Evolutionary conservation across 495 filamentous ascomycete species (phyloP).

Genomic region (Penicillium canariense): DNA sequence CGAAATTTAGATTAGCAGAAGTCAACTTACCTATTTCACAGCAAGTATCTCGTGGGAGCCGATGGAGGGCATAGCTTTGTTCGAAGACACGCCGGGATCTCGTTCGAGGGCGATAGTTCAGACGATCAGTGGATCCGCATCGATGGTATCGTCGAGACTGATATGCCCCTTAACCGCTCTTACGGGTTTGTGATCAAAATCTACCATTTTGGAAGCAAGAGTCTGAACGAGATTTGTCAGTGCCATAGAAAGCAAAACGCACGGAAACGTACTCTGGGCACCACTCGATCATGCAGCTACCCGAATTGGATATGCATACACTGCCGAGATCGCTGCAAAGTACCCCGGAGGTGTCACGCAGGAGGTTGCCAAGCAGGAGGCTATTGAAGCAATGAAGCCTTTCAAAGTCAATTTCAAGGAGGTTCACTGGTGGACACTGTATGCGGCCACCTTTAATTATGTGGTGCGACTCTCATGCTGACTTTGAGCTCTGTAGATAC

Average conservation of each 20-base stretch:
- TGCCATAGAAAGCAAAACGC: no score
- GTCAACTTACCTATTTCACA: no score
- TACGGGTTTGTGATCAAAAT: no score
- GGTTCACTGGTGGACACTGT: slow-evolving; percentile 55
- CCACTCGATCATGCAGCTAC: slow-evolving; percentile 48
- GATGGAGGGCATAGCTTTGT: slow-evolving; percentile 49
- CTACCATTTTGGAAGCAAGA: no score
- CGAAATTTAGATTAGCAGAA: no score
- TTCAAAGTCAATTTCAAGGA: slow-evolving; percentile 43
- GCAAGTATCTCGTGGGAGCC: slow-evolving; percentile 47
- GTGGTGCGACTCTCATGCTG: no score
- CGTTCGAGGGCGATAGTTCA: slow-evolving; percentile 43
- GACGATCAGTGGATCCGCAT: slow-evolving; percentile 50
- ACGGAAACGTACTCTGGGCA: slow-evolving; percentile 52
- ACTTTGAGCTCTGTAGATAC: no score
- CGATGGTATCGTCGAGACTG: slow-evolving; percentile 48
- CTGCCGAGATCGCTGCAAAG: slow-evolving; percentile 41
- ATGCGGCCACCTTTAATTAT: no score
- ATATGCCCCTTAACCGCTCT: no score
- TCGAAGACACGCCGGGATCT: slow-evolving; percentile 36
- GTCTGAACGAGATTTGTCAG: no score
- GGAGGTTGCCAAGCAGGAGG: slow-evolving; percentile 36
- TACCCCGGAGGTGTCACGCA: slow-evolving; percentile 28
- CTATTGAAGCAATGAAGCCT: slow-evolving; percentile 44
- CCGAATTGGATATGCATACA: slow-evolving; percentile 54